A percentile compares a stretch with the other conserved stretches of the same genome.
These are phyloP conservation scores for Penium margaritaceum DNA, from an alignment of 139 green algal genomes.

Conservation along the genomic window DNA sequence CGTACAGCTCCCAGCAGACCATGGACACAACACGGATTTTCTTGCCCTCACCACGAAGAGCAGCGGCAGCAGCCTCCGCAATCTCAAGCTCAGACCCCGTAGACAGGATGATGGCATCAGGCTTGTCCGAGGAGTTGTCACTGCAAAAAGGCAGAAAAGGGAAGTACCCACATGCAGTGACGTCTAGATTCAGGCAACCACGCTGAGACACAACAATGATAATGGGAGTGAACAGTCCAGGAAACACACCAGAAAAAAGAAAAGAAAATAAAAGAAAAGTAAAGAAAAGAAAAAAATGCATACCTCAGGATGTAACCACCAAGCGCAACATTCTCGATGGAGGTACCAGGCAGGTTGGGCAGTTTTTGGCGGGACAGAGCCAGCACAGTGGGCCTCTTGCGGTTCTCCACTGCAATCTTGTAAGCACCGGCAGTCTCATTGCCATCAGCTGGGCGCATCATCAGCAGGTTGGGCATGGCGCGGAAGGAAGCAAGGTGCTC, in stretches of 20 bases:
- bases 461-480: slow-evolving; percentile 96
- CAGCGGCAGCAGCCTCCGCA: slow-evolving; percentile 70
- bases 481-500: slow-evolving; percentile 96
- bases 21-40: slow-evolving; percentile 91
- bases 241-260: no score
- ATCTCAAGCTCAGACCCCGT: slow-evolving; percentile 89
- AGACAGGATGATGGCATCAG: slow-evolving; percentile 88
- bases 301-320: slow-evolving; percentile 81
- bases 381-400: slow-evolving; percentile 70
- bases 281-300: neutral
- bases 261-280: neutral
- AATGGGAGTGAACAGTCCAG: no score
- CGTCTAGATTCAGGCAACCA: no score
- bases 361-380: slow-evolving; percentile 93
- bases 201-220: no score
- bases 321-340: slow-evolving; percentile 69
- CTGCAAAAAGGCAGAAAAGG: no score
- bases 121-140: slow-evolving; percentile 37
- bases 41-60: slow-evolving; percentile 74
- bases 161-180: no score
- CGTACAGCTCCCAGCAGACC: slow-evolving; percentile 91
- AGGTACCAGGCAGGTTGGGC: slow-evolving; percentile 78
- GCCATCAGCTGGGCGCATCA: slow-evolving; percentile 83
- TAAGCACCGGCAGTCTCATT: slow-evolving; percentile 92
- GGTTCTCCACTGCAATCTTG: slow-evolving; percentile 68